Conservation (phyloP, 208 protist genomes). For the Trichomonas gallinae region DNA sequence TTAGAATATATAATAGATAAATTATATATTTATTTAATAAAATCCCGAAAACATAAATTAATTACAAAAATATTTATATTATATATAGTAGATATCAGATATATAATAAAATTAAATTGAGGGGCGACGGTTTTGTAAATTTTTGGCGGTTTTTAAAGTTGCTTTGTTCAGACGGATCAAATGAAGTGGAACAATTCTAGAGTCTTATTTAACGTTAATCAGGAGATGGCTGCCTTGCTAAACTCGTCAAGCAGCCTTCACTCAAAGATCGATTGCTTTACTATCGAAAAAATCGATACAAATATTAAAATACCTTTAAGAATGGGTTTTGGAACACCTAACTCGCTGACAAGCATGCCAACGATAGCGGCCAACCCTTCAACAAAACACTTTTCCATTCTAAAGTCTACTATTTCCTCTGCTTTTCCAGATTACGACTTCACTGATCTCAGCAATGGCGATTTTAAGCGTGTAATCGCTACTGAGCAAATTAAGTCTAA, state of each 20-base stretch:
- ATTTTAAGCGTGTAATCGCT: background rate
- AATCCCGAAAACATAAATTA: too few relatives aligned
- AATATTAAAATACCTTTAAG: background rate
- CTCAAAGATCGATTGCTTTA: background rate
- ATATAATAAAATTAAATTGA: background rate
- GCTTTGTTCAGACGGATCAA: background rate
- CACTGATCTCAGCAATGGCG: background rate
- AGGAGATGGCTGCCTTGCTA: background rate
- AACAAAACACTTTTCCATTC: background rate
- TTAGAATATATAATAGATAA: too few relatives aligned
- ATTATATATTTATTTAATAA: too few relatives aligned
- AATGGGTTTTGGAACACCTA: background rate
- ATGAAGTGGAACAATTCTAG: background rate
- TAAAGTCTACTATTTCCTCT: background rate
- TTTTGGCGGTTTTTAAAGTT: background rate
- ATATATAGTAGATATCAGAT: too few relatives aligned
- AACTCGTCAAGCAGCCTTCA: background rate
- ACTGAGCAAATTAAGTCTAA: background rate
- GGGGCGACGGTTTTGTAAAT: background rate
- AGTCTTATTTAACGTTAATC: background rate
- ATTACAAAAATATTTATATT: too few relatives aligned
- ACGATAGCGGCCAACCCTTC: background rate
- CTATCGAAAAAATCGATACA: background rate
- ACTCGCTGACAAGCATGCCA: background rate
- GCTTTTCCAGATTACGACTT: slow-evolving; percentile 19